Evolutionary conservation across 805 yeast species (phyloP).

Genomic region (Candida nitratophila): DNA sequence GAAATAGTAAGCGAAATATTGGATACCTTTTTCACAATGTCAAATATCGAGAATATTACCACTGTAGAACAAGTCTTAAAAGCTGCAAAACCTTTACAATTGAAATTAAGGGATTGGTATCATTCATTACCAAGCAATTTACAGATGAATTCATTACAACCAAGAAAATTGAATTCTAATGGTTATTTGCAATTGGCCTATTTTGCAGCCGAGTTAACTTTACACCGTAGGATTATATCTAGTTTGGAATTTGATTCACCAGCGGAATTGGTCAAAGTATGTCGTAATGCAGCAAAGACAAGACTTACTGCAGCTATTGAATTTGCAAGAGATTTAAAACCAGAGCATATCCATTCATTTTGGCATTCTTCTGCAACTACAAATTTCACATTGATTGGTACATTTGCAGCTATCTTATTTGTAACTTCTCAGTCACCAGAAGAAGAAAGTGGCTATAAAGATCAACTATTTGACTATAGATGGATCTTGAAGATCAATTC

Average conservation of each 20-base stretch:
- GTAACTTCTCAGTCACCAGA: slow-evolving; percentile 57
- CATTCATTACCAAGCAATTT: slow-evolving; percentile 59
- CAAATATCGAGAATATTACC: slow-evolving; percentile 47
- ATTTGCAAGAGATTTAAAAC: slow-evolving; percentile 64
- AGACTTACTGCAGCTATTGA: slow-evolving; percentile 78
- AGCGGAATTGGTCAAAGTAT: slow-evolving; percentile 51
- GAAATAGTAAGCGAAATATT: slow-evolving; percentile 65
- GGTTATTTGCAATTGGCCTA: slow-evolving; percentile 80
- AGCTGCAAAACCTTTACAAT: slow-evolving; percentile 75
- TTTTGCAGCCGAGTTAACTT: slow-evolving; percentile 81
- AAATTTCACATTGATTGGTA: slow-evolving; percentile 76
- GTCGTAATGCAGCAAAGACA: slow-evolving; percentile 81
- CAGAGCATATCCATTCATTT: slow-evolving; percentile 80
- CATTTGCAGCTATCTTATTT: slow-evolving; percentile 77
- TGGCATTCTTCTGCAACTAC: slow-evolving; percentile 84
- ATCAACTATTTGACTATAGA: slow-evolving; percentile 67
- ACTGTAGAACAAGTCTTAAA: slow-evolving; percentile 64
- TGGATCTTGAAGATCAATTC: slow-evolving; percentile 70
- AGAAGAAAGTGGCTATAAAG: slow-evolving; percentile 59
- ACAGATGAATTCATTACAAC: slow-evolving; percentile 54
- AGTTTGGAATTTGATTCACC: slow-evolving; percentile 38
- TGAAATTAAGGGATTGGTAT: slow-evolving; percentile 68
- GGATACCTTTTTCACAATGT: slow-evolving; percentile 64
- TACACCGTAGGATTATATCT: slow-evolving; percentile 72
- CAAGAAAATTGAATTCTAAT: slow-evolving; percentile 61